A percentile compares a stretch with the other conserved stretches of the same genome.
Conservation (phyloP, 805 yeast species). For the Schizosaccharomyces cryophilus region DNA sequence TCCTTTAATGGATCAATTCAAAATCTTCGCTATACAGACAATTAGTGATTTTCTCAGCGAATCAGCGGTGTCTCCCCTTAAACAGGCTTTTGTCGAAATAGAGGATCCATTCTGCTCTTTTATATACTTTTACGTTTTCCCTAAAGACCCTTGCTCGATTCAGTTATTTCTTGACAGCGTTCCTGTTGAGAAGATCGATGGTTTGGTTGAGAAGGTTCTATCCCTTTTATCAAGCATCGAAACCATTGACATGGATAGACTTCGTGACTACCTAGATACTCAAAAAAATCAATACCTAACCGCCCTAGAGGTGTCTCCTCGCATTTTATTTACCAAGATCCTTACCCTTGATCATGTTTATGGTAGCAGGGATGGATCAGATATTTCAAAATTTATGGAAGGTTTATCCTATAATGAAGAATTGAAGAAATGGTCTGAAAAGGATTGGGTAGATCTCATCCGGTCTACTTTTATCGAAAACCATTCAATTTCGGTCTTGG, state of each 20-base stretch:
- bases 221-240: slow-evolving; percentile 30
- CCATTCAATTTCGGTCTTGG: slow-evolving; percentile 39
- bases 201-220: slow-evolving; percentile 28
- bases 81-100: slow-evolving; percentile 48
- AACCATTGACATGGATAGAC: slow-evolving; percentile 35
- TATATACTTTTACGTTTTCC: slow-evolving; percentile 46
- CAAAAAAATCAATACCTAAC: slow-evolving; percentile 28
- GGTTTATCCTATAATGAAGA: slow-evolving; percentile 35
- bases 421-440: slow-evolving; percentile 33
- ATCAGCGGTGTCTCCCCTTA: slow-evolving; percentile 51
- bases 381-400: slow-evolving; percentile 30
- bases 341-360: slow-evolving; percentile 32
- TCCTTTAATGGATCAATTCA: slow-evolving; percentile 23
- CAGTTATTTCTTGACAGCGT: slow-evolving; percentile 31
- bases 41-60: slow-evolving; percentile 53
- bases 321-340: slow-evolving; percentile 11
- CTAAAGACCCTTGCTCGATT: slow-evolving; percentile 18
- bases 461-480: slow-evolving; percentile 31
- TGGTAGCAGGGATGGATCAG: slow-evolving; percentile 38
- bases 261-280: slow-evolving; percentile 45
- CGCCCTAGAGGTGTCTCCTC: slow-evolving; percentile 11
- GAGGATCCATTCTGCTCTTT: slow-evolving; percentile 62
- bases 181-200: slow-evolving; percentile 36
- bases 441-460: slow-evolving; percentile 42
- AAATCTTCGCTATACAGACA: slow-evolving; percentile 45